A percentile compares a stretch with the other conserved stretches of the same genome.
phyloP scores from a whole-genome alignment of 2,329 filamentous ascomycete species.

The Aspergillus ochraceus region DNA sequence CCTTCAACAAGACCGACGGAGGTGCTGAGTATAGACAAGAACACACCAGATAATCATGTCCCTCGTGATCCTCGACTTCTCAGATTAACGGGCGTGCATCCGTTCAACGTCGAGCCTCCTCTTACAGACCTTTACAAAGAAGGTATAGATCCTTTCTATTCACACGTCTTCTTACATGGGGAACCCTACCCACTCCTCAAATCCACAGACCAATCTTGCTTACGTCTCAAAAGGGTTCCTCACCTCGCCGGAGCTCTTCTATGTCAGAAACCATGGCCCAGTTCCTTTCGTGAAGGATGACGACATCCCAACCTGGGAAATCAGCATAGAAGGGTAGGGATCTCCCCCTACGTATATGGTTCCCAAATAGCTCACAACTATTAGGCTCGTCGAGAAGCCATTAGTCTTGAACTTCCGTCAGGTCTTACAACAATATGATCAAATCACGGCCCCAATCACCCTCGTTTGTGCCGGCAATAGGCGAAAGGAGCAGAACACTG shows the following conservation, averaged over 20 bases:
- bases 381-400: constrained; percentile 72
- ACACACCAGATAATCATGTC: constrained; percentile 82
- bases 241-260: constrained; percentile 84
- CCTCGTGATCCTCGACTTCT: constrained; percentile 78
- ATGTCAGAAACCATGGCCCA: constrained; percentile 84
- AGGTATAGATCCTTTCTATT: constrained; percentile 23
- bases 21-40: constrained; percentile 72
- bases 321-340: constrained; percentile 70
- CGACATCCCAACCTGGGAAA: constrained; percentile 75
- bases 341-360: neutral
- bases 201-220: neutral
- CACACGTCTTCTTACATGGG: neutral
- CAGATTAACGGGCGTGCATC: constrained; percentile 81
- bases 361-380: constrained; percentile 10
- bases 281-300: constrained; percentile 74
- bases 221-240: constrained; percentile 65
- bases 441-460: constrained; percentile 82
- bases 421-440: constrained; percentile 71
- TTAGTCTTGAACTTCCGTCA: constrained; percentile 70
- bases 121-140: constrained; percentile 73
- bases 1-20: constrained; percentile 56
- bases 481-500: constrained; percentile 88
- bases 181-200: neutral
- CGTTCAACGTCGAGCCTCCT: constrained; percentile 87
- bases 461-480: constrained; percentile 90